Percentiles rank a stretch among this genome's conserved stretches.
These are phyloP conservation scores for Mortierella antarctica DNA, from an alignment of 192 early-diverging fungal genomes.

Conservation along the genomic window DNA sequence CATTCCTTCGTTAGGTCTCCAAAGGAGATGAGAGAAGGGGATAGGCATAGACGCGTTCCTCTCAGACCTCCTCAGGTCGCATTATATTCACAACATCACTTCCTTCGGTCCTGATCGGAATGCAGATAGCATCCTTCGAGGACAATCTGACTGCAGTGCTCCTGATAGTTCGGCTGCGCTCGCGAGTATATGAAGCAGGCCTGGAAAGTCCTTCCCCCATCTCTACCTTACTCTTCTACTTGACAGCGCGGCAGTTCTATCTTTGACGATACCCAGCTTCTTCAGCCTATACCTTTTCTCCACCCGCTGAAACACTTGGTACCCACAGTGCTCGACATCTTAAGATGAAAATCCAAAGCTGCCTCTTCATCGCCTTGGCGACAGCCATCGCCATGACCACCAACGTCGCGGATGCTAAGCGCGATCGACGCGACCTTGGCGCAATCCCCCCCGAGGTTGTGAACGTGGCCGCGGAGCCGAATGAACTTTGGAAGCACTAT, in stretches of 20 bases:
- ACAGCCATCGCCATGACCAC: slow-evolving; percentile 22
- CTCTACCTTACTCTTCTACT: background rate
- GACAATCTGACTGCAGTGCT: background rate
- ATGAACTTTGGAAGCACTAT: slow-evolving; percentile 15
- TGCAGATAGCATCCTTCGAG: background rate
- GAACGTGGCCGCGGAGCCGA: background rate
- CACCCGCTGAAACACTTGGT: background rate
- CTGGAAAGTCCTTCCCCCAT: background rate
- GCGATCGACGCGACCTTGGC: slow-evolving; percentile 16
- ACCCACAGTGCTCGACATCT: background rate
- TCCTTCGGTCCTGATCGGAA: slow-evolving; percentile 14
- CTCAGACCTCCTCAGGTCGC: slow-evolving; percentile 4
- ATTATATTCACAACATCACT: background rate
- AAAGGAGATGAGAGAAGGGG: background rate
- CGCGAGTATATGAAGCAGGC: background rate
- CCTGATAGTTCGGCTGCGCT: background rate
- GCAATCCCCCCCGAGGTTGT: background rate
- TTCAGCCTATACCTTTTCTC: background rate
- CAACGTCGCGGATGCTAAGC: slow-evolving; percentile 23
- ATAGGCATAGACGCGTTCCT: background rate
- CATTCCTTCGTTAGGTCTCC: background rate
- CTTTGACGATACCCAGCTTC: background rate
- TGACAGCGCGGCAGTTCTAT: too few species aligned
- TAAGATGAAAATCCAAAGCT: slow-evolving; percentile 33
- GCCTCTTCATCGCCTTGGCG: slow-evolving; percentile 29